A percentile compares a stretch with the other conserved stretches of the same genome.
These are phyloP conservation scores for Lignosus rhinocerotis DNA, from an alignment of 1,284 basidiomycete genomes.

Conservation along the genomic window DNA sequence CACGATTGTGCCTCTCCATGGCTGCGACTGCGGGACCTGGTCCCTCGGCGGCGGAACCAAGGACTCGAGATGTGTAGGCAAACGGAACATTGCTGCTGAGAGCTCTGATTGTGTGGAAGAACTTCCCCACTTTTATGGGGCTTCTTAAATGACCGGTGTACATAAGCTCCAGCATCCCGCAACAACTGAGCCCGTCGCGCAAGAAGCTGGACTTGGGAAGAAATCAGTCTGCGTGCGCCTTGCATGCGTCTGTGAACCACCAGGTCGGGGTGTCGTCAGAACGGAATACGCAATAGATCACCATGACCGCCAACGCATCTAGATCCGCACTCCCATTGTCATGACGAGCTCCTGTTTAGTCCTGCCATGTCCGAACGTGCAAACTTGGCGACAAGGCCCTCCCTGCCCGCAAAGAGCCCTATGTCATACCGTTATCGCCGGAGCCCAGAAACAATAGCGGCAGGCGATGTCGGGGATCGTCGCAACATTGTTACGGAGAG, in stretches of 20 bases:
- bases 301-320: slow-evolving; percentile 9
- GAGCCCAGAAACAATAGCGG: slow-evolving; percentile 9
- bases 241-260: not conserved
- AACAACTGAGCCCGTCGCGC: slow-evolving; percentile 21
- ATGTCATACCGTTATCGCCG: slow-evolving; percentile 20
- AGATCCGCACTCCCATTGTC: slow-evolving; percentile 17
- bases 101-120: slow-evolving; percentile 21
- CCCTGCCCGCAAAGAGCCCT: not conserved
- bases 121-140: slow-evolving; percentile 20
- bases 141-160: slow-evolving; percentile 15
- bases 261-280: slow-evolving; percentile 6
- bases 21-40: slow-evolving; percentile 40
- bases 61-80: slow-evolving; percentile 59
- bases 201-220: slow-evolving; percentile 19
- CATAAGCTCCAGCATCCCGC: slow-evolving; percentile 18
- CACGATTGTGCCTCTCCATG: slow-evolving; percentile 58
- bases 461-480: slow-evolving; percentile 23
- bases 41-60: slow-evolving; percentile 53
- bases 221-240: slow-evolving; percentile 2
- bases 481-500: slow-evolving; percentile 5
- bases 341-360: slow-evolving; percentile 9
- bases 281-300: slow-evolving; percentile 6
- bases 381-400: not conserved
- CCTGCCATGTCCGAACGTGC: not conserved
- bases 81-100: slow-evolving; percentile 43